Percentiles rank a stretch among this genome's conserved stretches.
Evolutionary conservation across 805 yeast genomes (phyloP).

Genomic region (Candida sphagnicola): DNA sequence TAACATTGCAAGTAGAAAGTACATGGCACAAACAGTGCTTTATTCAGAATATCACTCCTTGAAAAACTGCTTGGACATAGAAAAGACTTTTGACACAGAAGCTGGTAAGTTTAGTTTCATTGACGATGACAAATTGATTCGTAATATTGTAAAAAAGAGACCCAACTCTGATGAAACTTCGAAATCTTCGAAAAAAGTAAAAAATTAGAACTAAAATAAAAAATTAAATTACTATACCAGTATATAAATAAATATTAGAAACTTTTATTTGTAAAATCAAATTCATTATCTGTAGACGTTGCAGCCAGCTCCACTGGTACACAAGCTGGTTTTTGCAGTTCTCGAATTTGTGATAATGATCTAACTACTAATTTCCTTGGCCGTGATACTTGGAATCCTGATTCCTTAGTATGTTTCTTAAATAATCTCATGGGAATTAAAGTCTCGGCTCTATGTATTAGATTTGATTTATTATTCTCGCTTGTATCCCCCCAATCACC

Average conservation of each 20-base stretch:
- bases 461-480: not conserved
- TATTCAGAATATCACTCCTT: constrained; percentile 54
- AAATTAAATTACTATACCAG: not conserved
- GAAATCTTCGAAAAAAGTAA: not conserved
- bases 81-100: constrained; percentile 19
- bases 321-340: not conserved
- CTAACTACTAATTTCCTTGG: constrained; percentile 31
- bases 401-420: constrained; percentile 1
- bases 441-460: not conserved
- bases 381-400: constrained; percentile 32
- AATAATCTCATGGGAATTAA: constrained; percentile 3
- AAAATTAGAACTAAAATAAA: not conserved
- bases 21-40: constrained; percentile 54
- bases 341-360: constrained; percentile 7
- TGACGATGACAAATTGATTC: constrained; percentile 56
- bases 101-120: constrained; percentile 37
- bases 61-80: constrained; percentile 30
- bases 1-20: constrained; percentile 16
- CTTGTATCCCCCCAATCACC: constrained; percentile 11
- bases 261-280: constrained; percentile 1
- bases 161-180: constrained; percentile 19
- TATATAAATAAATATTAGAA: not conserved
- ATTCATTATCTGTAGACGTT: not conserved
- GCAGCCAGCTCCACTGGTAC: not conserved
- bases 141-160: constrained; percentile 54